Conservation (phyloP, 1,284 basidiomycete genomes). For the Albatrellus sp. region DNA sequence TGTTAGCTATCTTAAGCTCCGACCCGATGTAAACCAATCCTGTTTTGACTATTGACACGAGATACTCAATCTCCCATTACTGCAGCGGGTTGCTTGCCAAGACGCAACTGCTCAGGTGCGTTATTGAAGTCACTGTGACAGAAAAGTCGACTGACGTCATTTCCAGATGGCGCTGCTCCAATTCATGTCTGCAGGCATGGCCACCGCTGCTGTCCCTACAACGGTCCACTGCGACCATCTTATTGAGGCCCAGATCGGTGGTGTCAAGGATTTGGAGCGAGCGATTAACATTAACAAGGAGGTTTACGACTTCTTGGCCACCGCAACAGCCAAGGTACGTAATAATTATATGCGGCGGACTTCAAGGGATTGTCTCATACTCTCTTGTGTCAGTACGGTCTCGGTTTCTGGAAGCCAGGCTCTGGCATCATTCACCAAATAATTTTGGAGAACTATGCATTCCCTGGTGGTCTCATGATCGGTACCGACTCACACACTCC, state of each 20-base stretch:
- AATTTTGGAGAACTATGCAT: constrained; percentile 97
- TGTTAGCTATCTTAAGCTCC: constrained; percentile 87
- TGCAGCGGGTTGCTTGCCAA: constrained; percentile 96
- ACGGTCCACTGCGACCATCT: constrained; percentile 99
- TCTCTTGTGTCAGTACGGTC: constrained; percentile 60
- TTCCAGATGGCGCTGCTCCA: constrained; percentile 94
- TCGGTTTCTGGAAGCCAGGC: constrained; percentile 99
- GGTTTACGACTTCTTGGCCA: constrained; percentile 99
- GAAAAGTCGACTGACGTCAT: constrained; percentile 18
- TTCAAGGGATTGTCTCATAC: constrained; percentile 6
- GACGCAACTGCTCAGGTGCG: constrained; percentile 86
- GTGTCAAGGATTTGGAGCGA: constrained; percentile 86
- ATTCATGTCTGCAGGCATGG: constrained; percentile 99
- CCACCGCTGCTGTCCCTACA: constrained; percentile 93
- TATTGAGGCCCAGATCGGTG: constrained; percentile 94
- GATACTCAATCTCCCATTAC: constrained; percentile 5
- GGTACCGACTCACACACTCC: constrained; percentile 99
- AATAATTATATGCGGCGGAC: neutral
- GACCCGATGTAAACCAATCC: constrained; percentile 71
- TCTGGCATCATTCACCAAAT: constrained; percentile 98
- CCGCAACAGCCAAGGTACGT: constrained; percentile 82
- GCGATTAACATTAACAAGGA: constrained; percentile 96
- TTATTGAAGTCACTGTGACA: constrained; percentile 1
- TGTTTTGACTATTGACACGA: constrained; percentile 3
- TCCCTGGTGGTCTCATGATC: constrained; percentile 99